Percentiles rank a stretch among this genome's conserved stretches.
phyloP scores from a whole-genome alignment of 768 basidiomycete species.

The Lentinula guzmanii region DNA sequence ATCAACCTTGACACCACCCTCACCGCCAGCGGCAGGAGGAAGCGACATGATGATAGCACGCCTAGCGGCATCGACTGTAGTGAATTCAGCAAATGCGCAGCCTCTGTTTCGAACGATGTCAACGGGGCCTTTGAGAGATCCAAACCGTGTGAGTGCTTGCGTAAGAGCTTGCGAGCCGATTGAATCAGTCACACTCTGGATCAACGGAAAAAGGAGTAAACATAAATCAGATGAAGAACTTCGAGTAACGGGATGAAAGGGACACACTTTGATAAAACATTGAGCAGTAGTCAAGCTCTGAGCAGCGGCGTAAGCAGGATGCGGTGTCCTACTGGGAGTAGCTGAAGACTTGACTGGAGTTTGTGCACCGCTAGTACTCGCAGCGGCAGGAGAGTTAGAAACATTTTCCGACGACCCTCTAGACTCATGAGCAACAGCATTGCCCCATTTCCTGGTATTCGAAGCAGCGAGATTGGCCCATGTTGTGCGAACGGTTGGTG shows the following conservation, averaged over 20 bases:
- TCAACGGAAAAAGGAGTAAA: not conserved
- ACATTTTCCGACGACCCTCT: slow-evolving; percentile 69
- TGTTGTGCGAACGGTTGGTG: slow-evolving; percentile 52
- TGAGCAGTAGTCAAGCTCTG: slow-evolving; percentile 60
- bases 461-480: slow-evolving; percentile 92
- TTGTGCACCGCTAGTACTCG: slow-evolving; percentile 34
- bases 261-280: slow-evolving; percentile 84
- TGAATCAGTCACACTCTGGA: slow-evolving; percentile 66
- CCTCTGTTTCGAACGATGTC: slow-evolving; percentile 86
- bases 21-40: slow-evolving; percentile 65
- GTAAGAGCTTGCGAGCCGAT: slow-evolving; percentile 48
- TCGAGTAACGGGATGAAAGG: too few species aligned
- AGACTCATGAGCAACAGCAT: slow-evolving; percentile 70
- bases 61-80: slow-evolving; percentile 68
- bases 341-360: slow-evolving; percentile 19
- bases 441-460: slow-evolving; percentile 80
- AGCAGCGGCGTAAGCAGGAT: slow-evolving; percentile 52
- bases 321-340: slow-evolving; percentile 18
- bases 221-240: slow-evolving; percentile 4
- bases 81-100: slow-evolving; percentile 94
- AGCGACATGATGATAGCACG: slow-evolving; percentile 78
- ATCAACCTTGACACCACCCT: slow-evolving; percentile 82
- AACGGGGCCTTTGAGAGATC: slow-evolving; percentile 71
- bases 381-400: slow-evolving; percentile 22
- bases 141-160: slow-evolving; percentile 60